Evolutionary conservation across 208 protist species (phyloP).

Genomic region (Tritrichomonas foetus): DNA sequence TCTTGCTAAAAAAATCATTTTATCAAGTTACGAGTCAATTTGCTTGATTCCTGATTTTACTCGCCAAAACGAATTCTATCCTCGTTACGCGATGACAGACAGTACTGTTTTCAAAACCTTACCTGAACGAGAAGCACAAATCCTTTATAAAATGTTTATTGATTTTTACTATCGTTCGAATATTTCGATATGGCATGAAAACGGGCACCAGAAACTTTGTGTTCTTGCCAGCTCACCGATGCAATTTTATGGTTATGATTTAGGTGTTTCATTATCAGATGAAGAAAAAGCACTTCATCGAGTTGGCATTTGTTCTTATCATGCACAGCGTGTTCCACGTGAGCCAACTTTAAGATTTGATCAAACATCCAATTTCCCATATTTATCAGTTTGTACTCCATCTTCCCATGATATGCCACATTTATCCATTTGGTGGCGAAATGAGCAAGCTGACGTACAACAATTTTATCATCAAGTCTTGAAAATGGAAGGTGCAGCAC

Average conservation of each 20-base stretch:
- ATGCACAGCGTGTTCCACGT: not conserved
- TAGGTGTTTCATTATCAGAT: not conserved
- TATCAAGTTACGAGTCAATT: not conserved
- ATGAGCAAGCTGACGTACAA: constrained; percentile 23
- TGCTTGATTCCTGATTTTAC: not conserved
- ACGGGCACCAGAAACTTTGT: not conserved
- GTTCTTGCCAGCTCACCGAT: not conserved
- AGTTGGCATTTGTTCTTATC: not conserved
- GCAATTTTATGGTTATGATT: constrained; percentile 8
- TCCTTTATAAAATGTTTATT: constrained; percentile 8
- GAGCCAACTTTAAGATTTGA: not conserved
- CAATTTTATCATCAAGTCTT: constrained; percentile 7
- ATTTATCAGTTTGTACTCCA: not conserved
- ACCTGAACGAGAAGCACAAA: constrained; percentile 13
- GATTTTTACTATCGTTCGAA: constrained; percentile 34
- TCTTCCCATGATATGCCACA: constrained; percentile 33
- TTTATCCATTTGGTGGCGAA: not conserved
- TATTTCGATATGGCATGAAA: constrained; percentile 12
- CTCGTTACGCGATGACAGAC: constrained; percentile 17
- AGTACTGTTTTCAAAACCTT: not conserved
- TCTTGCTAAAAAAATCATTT: not conserved
- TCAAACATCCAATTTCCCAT: not conserved
- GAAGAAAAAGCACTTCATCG: not conserved
- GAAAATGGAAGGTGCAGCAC: not conserved
- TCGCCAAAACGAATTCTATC: not conserved